Conservation (phyloP, 2,329 filamentous ascomycete genomes). For the Colletotrichum costaricense region DNA sequence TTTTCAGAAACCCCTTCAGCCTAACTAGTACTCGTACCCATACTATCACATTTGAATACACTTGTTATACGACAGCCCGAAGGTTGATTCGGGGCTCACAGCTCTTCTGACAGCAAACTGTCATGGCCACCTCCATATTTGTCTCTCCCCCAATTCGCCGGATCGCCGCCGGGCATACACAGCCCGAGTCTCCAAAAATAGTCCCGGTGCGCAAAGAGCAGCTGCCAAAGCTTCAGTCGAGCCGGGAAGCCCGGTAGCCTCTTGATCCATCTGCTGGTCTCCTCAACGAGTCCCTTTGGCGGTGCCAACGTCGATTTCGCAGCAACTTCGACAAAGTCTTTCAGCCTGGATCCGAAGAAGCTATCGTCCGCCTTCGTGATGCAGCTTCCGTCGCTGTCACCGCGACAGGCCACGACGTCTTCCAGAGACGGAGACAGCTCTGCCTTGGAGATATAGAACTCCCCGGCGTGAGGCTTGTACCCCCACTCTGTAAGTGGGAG, state of each 20-base stretch:
- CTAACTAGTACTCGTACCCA: background rate
- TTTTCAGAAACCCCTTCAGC: background rate
- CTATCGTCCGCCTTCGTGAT: slow-evolving; percentile 69
- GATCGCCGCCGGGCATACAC: slow-evolving; percentile 85
- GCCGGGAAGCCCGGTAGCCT: slow-evolving; percentile 62
- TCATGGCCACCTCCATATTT: slow-evolving; percentile 41
- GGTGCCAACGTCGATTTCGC: background rate
- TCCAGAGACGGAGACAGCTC: slow-evolving; percentile 73
- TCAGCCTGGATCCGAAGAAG: slow-evolving; percentile 40
- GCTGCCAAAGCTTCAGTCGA: slow-evolving; percentile 84
- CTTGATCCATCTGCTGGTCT: slow-evolving; percentile 54
- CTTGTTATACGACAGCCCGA: background rate
- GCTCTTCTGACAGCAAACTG: slow-evolving; percentile 33
- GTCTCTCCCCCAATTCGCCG: slow-evolving; percentile 72
- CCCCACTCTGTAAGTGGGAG: slow-evolving; percentile 91
- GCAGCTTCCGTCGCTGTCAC: slow-evolving; percentile 78
- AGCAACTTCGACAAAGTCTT: slow-evolving; percentile 37
- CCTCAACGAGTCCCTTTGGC: background rate
- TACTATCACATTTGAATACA: background rate
- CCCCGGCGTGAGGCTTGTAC: slow-evolving; percentile 85
- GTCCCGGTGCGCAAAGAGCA: slow-evolving; percentile 93
- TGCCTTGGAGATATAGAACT: slow-evolving; percentile 84
- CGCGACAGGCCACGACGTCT: slow-evolving; percentile 79
- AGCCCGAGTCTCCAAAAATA: slow-evolving; percentile 96
- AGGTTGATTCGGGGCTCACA: background rate